phyloP scores from a whole-genome alignment of 2,329 filamentous ascomycete genomes.

The Beauveria varroae region DNA sequence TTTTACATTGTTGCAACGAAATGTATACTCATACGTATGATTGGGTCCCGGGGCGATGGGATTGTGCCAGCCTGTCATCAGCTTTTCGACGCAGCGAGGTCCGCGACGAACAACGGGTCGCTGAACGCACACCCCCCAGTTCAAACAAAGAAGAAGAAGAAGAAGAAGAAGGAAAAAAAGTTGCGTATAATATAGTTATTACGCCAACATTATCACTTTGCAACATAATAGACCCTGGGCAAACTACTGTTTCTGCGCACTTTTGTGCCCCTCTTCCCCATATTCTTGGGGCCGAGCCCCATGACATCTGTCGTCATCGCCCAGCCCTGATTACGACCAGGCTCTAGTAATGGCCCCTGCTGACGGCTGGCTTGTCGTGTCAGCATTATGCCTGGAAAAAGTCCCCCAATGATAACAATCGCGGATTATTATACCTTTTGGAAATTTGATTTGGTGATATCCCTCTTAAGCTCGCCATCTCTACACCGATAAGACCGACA shows the following conservation, averaged over 20 bases:
- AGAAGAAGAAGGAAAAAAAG: too few species aligned
- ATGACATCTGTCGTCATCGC: slow-evolving; percentile 10
- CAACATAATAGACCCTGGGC: background rate
- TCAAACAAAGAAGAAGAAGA: too few species aligned
- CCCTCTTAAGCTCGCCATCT: background rate
- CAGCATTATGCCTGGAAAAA: background rate
- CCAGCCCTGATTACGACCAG: slow-evolving; percentile 5
- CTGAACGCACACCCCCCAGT: too few species aligned
- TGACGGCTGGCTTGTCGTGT: background rate
- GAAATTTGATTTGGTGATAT: too few species aligned
- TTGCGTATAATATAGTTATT: background rate
- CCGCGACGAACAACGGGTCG: too few species aligned
- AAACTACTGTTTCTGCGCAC: background rate
- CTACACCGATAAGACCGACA: background rate
- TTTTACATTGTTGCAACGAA: too few species aligned
- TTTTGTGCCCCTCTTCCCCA: background rate
- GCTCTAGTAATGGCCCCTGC: slow-evolving; percentile 1
- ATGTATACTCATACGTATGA: too few species aligned
- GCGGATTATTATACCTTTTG: too few species aligned
- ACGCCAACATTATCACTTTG: background rate
- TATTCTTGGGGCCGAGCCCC: slow-evolving; percentile 3
- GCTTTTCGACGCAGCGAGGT: too few species aligned
- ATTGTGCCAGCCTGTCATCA: too few species aligned
- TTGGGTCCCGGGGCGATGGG: too few species aligned
- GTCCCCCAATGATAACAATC: too few species aligned